Percentiles rank a stretch among this genome's conserved stretches.
phyloP scores from a whole-genome alignment of 371 early-diverging fungal species.

The Mortierella sp. region DNA sequence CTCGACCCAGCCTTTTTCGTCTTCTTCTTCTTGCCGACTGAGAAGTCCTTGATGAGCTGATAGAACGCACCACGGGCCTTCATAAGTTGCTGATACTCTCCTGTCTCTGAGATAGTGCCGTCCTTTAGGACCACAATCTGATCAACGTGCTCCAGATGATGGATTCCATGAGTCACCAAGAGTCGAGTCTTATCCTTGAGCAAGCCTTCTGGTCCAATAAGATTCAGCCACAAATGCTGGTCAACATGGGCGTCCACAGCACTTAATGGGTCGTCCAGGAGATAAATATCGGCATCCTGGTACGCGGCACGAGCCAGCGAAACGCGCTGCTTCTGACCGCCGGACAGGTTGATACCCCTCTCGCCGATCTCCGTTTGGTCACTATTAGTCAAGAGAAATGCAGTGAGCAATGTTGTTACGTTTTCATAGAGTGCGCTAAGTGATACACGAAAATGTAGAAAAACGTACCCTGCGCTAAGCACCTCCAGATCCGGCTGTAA shows the following conservation, averaged over 20 bases:
- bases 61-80: slow-evolving; percentile 57
- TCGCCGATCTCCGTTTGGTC: slow-evolving; percentile 96
- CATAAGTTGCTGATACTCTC: slow-evolving; percentile 56
- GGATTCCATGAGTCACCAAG: slow-evolving; percentile 94
- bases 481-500: slow-evolving; percentile 83
- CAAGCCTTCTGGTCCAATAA: slow-evolving; percentile 84
- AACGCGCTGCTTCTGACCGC: slow-evolving; percentile 84
- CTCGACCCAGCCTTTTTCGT: slow-evolving; percentile 20
- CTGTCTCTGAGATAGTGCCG: slow-evolving; percentile 80
- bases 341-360: slow-evolving; percentile 89
- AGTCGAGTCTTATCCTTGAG: slow-evolving; percentile 84
- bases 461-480: slow-evolving; percentile 63
- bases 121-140: slow-evolving; percentile 81
- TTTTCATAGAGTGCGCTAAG: too few relatives aligned
- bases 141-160: slow-evolving; percentile 79
- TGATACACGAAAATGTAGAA: too few relatives aligned
- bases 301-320: slow-evolving; percentile 71
- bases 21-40: slow-evolving; percentile 34
- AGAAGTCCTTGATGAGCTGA: slow-evolving; percentile 59
- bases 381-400: slow-evolving; percentile 51
- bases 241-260: slow-evolving; percentile 97
- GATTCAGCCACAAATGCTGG: slow-evolving; percentile 79
- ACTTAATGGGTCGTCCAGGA: slow-evolving; percentile 59
- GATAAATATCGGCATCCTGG: slow-evolving; percentile 65
- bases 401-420: too few relatives aligned